Conservation (phyloP, 176 grass and related monocot species). For the Carex kokanica region DNA sequence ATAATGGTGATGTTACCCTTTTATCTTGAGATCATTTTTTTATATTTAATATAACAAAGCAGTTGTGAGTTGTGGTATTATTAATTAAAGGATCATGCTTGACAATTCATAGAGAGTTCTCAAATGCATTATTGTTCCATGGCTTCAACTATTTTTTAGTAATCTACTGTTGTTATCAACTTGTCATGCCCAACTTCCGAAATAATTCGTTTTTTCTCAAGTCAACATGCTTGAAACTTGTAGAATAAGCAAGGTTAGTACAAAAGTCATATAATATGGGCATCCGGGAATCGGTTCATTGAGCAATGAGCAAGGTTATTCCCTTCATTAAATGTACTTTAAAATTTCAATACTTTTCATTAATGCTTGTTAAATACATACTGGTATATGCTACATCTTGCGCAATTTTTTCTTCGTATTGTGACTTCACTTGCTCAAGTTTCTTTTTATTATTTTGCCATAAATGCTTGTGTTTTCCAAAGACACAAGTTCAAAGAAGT, state of each 20-base stretch:
- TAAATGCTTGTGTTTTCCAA: background rate
- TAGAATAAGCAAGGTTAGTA: background rate
- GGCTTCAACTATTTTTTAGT: background rate
- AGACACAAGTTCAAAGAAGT: background rate
- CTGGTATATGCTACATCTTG: background rate
- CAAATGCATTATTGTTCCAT: background rate
- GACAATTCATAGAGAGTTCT: background rate
- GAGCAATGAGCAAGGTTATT: background rate
- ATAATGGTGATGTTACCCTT: background rate
- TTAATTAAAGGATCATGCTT: background rate
- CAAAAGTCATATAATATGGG: background rate
- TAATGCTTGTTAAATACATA: background rate
- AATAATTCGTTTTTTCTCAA: background rate
- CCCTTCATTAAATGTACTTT: background rate
- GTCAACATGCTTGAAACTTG: conserved; percentile 6
- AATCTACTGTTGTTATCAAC: background rate
- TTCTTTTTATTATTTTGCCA: no score
- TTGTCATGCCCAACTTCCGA: conserved; percentile 13
- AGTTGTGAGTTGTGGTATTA: background rate
- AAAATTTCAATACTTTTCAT: no score
- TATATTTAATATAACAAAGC: background rate
- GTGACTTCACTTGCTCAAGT: background rate
- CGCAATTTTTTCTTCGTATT: background rate
- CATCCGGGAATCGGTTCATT: background rate
- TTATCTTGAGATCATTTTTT: background rate